A percentile compares a stretch with the other conserved stretches of the same genome.
These are phyloP conservation scores for Neoarthrinium moseri DNA, from an alignment of 2,329 filamentous ascomycete species.

Conservation along the genomic window DNA sequence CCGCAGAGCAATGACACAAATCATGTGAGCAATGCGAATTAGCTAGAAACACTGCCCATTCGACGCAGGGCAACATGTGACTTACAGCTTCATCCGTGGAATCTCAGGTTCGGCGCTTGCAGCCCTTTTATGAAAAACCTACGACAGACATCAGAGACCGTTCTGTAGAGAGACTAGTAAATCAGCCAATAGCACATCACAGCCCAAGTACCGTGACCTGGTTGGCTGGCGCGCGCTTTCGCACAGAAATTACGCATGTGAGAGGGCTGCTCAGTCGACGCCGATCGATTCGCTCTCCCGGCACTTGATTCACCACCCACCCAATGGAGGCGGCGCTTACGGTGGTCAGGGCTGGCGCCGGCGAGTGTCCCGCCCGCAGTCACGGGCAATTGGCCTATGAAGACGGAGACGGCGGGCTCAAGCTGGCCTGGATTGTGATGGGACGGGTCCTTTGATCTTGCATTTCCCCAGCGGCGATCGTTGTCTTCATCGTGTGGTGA, in stretches of 20 bases:
- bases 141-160: no score
- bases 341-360: neutral
- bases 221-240: constrained; percentile 12
- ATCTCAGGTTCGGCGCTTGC: no score
- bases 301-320: neutral
- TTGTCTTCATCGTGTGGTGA: neutral
- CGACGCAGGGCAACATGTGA: no score
- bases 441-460: neutral
- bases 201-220: neutral
- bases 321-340: neutral
- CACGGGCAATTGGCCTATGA: neutral
- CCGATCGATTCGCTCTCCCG: neutral
- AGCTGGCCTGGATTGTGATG: neutral
- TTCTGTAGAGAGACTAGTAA: no score
- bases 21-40: no score
- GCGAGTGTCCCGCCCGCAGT: neutral
- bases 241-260: neutral
- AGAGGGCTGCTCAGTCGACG: neutral
- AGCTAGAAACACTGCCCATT: no score
- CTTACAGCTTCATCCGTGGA: no score
- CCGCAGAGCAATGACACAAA: no score
- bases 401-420: neutral
- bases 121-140: neutral
- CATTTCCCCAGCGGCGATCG: neutral
- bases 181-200: neutral